Percentiles rank a stretch among this genome's conserved stretches.
These are phyloP conservation scores for Venturia carpophila DNA, from an alignment of 2,329 filamentous ascomycete species.

Conservation along the genomic window DNA sequence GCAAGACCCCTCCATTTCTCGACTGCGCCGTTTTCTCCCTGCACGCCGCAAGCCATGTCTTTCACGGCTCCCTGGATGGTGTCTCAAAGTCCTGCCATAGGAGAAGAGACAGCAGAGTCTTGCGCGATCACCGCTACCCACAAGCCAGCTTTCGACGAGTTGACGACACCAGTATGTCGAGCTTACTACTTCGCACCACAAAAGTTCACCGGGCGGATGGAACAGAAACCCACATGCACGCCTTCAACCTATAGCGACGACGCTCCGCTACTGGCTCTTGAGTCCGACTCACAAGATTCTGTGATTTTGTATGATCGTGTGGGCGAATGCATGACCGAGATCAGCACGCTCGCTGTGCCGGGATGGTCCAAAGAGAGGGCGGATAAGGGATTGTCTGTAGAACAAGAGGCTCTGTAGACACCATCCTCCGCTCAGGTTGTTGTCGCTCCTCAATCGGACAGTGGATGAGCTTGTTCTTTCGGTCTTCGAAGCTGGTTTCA, in stretches of 20 bases:
- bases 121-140: not conserved
- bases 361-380: not conserved
- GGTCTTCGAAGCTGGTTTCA: not conserved
- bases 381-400: not conserved
- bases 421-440: not conserved
- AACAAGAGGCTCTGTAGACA: not conserved
- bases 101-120: not conserved
- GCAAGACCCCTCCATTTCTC: not conserved
- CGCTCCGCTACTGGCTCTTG: not conserved
- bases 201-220: not conserved
- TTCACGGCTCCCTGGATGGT: not conserved
- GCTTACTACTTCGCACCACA: not conserved
- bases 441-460: not conserved
- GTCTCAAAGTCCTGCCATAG: not conserved
- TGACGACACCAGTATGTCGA: not conserved
- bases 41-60: not conserved
- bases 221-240: not conserved
- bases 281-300: not conserved
- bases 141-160: not conserved
- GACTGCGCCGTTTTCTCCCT: not conserved
- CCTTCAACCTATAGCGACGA: not conserved
- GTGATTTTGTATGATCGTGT: conserved; percentile 7
- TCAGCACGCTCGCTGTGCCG: not conserved
- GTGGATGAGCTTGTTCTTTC: not conserved
- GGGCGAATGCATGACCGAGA: not conserved